Evolutionary conservation across 495 filamentous ascomycete species (phyloP).

Genomic region (Acidomyces sp.): DNA sequence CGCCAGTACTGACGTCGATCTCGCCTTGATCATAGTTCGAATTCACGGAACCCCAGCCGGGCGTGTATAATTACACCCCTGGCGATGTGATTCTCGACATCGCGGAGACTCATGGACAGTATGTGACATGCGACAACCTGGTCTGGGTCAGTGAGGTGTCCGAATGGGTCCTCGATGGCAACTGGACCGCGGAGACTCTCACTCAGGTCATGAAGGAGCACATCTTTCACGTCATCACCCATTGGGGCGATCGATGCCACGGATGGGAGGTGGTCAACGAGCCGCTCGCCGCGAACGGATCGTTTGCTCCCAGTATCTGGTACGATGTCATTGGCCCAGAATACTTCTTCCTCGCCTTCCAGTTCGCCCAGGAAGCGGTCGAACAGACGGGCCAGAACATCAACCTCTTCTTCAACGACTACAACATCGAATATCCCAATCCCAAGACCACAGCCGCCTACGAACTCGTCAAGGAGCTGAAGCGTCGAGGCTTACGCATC

Average conservation of each 20-base stretch:
- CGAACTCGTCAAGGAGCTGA: conserved; percentile 40
- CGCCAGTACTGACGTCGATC: too few relatives aligned
- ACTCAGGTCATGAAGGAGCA: too few relatives aligned
- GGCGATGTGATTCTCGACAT: conserved; percentile 22
- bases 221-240: too few relatives aligned
- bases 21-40: too few relatives aligned
- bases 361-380: conserved; percentile 39
- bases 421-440: conserved; percentile 49
- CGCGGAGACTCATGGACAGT: conserved; percentile 15
- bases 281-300: conserved; percentile 23
- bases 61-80: conserved; percentile 27
- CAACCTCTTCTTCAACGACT: conserved; percentile 56
- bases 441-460: conserved; percentile 36
- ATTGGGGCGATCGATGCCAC: too few relatives aligned
- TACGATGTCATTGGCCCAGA: conserved; percentile 16
- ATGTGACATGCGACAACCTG: conserved; percentile 28
- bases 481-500: conserved; percentile 41
- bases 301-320: conserved; percentile 13
- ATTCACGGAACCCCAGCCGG: conserved; percentile 32
- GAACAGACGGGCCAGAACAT: conserved; percentile 26
- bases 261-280: conserved; percentile 28
- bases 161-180: conserved; percentile 22
- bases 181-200: too few relatives aligned
- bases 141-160: conserved; percentile 28
- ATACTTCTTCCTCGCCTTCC: conserved; percentile 25